A percentile compares a stretch with the other conserved stretches of the same genome.
These are phyloP conservation scores for Russula lepida DNA, from an alignment of 768 basidiomycete species.

Conservation along the genomic window DNA sequence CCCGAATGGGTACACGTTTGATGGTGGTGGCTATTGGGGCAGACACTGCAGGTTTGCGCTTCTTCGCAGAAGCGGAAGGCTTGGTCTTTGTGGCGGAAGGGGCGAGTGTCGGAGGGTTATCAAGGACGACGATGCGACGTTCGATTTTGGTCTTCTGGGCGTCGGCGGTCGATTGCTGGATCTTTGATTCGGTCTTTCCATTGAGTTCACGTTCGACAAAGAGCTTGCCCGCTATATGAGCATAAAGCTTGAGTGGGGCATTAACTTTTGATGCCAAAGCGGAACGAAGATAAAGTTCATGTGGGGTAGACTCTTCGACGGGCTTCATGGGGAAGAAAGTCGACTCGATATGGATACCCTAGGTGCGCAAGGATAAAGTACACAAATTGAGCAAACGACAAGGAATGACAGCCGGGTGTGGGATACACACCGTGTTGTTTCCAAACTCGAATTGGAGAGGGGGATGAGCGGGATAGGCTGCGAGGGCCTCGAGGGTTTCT, in stretches of 20 bases:
- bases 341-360: conserved; percentile 53
- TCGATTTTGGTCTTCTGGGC: conserved; percentile 38
- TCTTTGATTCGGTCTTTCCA: conserved; percentile 33
- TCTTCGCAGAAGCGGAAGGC: conserved; percentile 25
- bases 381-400: neutral
- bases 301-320: conserved; percentile 44
- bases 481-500: conserved; percentile 62
- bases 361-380: neutral
- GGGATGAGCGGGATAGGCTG: conserved; percentile 36
- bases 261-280: conserved; percentile 49
- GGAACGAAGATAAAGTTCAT: conserved; percentile 67
- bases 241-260: conserved; percentile 63
- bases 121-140: conserved; percentile 40
- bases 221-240: conserved; percentile 67
- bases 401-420: neutral
- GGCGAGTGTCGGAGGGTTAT: conserved; percentile 29
- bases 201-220: conserved; percentile 55
- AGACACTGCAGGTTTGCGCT: conserved; percentile 11
- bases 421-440: conserved; percentile 43
- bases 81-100: conserved; percentile 27
- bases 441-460: conserved; percentile 56
- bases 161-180: conserved; percentile 30
- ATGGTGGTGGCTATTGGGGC: conserved; percentile 5
- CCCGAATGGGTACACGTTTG: conserved; percentile 17
- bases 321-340: conserved; percentile 53